A percentile compares a stretch with the other conserved stretches of the same genome.
Evolutionary conservation across 352 stramenopile genomes (phyloP).

Genomic region (Stephanocyclus meneghinianus): DNA sequence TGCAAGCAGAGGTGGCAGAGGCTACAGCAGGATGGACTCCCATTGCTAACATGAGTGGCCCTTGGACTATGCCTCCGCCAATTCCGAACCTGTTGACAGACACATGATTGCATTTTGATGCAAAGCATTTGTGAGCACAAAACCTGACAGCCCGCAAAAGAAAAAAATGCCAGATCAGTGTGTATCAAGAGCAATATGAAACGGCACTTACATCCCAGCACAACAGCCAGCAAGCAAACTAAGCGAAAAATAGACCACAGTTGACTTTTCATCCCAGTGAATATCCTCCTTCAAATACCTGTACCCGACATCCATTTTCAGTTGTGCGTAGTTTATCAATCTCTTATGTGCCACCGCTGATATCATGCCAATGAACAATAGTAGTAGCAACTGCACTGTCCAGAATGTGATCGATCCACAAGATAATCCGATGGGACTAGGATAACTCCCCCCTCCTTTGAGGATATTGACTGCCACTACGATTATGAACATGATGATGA

Average conservation of each 20-base stretch:
- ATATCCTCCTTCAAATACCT: slow-evolving; percentile 94
- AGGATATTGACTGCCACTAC: slow-evolving; percentile 91
- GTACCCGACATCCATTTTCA: slow-evolving; percentile 82
- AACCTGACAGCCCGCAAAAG: no score
- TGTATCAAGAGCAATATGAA: not conserved
- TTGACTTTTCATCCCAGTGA: slow-evolving; percentile 88
- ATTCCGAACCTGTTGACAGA: slow-evolving; percentile 84
- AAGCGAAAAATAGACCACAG: slow-evolving; percentile 90
- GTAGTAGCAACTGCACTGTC: slow-evolving; percentile 87
- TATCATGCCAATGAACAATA: slow-evolving; percentile 83
- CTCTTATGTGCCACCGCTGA: slow-evolving; percentile 80
- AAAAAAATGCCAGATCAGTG: no score
- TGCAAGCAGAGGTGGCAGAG: slow-evolving; percentile 88
- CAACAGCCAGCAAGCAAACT: slow-evolving; percentile 90
- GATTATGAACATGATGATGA: slow-evolving; percentile 87
- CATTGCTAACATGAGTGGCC: slow-evolving; percentile 96
- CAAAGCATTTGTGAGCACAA: no score
- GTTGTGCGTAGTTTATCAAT: slow-evolving; percentile 61
- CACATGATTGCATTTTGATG: no score
- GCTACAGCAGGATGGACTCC: slow-evolving; percentile 89
- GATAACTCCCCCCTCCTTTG: slow-evolving; percentile 87
- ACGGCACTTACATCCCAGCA: slow-evolving; percentile 77
- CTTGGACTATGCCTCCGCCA: slow-evolving; percentile 96
- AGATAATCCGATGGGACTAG: slow-evolving; percentile 89
- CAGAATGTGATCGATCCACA: slow-evolving; percentile 92